Evolutionary conservation across 805 yeast species (phyloP).

Genomic region (Saccharomycopsis fibuligera): DNA sequence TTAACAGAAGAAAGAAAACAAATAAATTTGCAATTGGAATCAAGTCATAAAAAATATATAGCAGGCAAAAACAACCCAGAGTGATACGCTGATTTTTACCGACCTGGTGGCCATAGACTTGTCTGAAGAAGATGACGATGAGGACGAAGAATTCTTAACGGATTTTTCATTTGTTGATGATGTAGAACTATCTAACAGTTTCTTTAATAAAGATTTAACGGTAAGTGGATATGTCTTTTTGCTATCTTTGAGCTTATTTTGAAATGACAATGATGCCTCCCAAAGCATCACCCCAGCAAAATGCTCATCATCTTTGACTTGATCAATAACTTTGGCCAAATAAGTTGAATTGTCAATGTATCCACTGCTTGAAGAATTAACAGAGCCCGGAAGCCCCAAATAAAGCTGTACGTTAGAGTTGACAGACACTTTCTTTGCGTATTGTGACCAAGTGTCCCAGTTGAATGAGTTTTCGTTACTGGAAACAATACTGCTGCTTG

Average conservation of each 20-base stretch:
- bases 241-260: slow-evolving; percentile 12
- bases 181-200: slow-evolving; percentile 2
- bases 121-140: too few species aligned
- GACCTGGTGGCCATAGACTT: too few species aligned
- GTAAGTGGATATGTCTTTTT: slow-evolving; percentile 14
- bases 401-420: slow-evolving; percentile 63
- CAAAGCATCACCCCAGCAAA: slow-evolving; percentile 22
- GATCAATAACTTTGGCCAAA: slow-evolving; percentile 8
- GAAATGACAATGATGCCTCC: slow-evolving; percentile 19
- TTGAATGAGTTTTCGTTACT: slow-evolving; percentile 51
- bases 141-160: too few species aligned
- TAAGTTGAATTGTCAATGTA: slow-evolving; percentile 37
- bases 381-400: slow-evolving; percentile 69
- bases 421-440: slow-evolving; percentile 51
- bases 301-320: background rate
- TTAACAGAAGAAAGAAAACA: background rate
- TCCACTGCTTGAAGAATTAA: slow-evolving; percentile 55
- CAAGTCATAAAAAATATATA: background rate
- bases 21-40: background rate
- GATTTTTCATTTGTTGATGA: too few species aligned
- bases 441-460: slow-evolving; percentile 67
- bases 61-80: too few species aligned
- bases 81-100: too few species aligned
- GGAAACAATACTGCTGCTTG: too few species aligned
- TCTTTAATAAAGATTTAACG: slow-evolving; percentile 12